phyloP scores from a whole-genome alignment of 2,329 filamentous ascomycete genomes.

The Endoconidiophora polonica region DNA sequence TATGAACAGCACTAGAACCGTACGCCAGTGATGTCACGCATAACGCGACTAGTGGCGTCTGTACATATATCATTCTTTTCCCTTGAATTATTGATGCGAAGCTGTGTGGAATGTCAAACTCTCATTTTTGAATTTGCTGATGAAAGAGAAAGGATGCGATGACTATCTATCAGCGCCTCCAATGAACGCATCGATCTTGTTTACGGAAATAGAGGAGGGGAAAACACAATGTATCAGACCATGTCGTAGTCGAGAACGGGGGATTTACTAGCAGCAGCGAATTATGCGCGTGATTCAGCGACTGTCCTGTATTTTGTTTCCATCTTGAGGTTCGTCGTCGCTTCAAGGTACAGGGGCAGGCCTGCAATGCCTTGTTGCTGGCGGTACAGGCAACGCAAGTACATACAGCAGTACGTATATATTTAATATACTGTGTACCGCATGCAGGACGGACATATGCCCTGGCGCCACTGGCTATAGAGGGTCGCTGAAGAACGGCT shows the following conservation, averaged over 20 bases:
- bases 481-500: too few species aligned
- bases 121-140: not conserved
- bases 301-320: not conserved
- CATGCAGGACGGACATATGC: not conserved
- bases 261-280: too few species aligned
- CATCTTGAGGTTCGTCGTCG: conserved; percentile 13
- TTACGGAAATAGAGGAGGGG: not conserved
- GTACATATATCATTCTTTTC: too few species aligned
- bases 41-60: too few species aligned
- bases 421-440: not conserved
- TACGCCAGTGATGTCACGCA: conserved; percentile 3
- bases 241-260: not conserved
- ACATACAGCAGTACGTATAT: not conserved
- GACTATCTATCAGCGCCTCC: too few species aligned
- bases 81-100: too few species aligned
- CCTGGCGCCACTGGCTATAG: too few species aligned
- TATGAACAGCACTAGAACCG: not conserved
- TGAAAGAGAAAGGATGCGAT: not conserved
- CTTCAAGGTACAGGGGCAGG: conserved; percentile 10
- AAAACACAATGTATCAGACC: not conserved
- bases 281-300: not conserved
- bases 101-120: too few species aligned
- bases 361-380: conserved; percentile 1
- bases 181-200: too few species aligned
- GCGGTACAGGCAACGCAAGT: not conserved